A percentile compares a stretch with the other conserved stretches of the same genome.
phyloP scores from a whole-genome alignment of 2,329 filamentous ascomycete genomes.

The Rutstroemia sp. region DNA sequence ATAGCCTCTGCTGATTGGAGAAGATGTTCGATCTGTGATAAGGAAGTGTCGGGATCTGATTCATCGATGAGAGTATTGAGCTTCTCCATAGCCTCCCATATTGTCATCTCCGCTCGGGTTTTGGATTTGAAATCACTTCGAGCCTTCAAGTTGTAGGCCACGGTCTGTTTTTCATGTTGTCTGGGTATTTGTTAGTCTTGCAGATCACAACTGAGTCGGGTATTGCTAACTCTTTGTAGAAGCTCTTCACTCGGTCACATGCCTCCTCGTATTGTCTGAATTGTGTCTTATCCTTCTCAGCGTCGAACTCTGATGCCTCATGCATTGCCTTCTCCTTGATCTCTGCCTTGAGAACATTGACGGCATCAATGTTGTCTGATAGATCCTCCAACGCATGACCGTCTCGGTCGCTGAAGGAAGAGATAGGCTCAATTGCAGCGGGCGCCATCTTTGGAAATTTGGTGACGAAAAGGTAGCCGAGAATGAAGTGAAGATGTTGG shows the following conservation, averaged over 20 bases:
- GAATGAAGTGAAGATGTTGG: no score
- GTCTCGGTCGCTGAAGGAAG: slow-evolving; percentile 7
- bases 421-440: slow-evolving; percentile 16
- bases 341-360: slow-evolving; percentile 44
- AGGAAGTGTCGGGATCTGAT: slow-evolving; percentile 80
- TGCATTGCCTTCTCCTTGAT: slow-evolving; percentile 36
- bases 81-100: slow-evolving; percentile 91
- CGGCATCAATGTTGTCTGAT: slow-evolving; percentile 44
- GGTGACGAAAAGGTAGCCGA: neutral
- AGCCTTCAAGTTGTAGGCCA: slow-evolving; percentile 77
- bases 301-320: slow-evolving; percentile 59
- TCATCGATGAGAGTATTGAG: slow-evolving; percentile 87
- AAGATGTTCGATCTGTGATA: slow-evolving; percentile 84
- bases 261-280: slow-evolving; percentile 81
- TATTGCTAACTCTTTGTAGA: slow-evolving; percentile 56
- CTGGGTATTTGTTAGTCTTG: neutral
- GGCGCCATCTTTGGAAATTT: slow-evolving; percentile 20
- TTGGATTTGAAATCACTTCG: slow-evolving; percentile 63
- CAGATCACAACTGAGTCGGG: neutral
- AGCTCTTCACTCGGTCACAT: slow-evolving; percentile 76
- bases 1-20: slow-evolving; percentile 87
- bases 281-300: slow-evolving; percentile 68
- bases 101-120: slow-evolving; percentile 62
- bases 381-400: slow-evolving; percentile 35
- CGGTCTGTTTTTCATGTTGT: slow-evolving; percentile 64